phyloP scores from a whole-genome alignment of 129 eudicot species.

The Calendula officinalis region DNA sequence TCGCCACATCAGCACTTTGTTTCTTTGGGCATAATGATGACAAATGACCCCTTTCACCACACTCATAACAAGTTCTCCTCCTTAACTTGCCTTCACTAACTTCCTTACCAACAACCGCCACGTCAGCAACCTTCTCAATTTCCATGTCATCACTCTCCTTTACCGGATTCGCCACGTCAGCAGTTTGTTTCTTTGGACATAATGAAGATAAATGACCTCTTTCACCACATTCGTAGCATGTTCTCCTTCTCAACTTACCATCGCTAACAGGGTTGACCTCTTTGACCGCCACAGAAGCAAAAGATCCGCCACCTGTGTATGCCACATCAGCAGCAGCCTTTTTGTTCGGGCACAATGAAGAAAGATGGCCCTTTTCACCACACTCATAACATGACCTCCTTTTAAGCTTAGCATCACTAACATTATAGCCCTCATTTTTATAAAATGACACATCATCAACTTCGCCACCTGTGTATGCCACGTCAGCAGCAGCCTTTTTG shows the following conservation, averaged over 20 bases:
- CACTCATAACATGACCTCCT: slow-evolving; percentile 62
- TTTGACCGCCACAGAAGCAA: not conserved
- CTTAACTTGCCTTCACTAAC: slow-evolving; percentile 47
- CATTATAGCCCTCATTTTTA: slow-evolving; percentile 19
- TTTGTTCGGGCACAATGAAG: slow-evolving; percentile 56
- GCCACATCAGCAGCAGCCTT: slow-evolving; percentile 26
- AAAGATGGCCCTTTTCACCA: slow-evolving; percentile 71
- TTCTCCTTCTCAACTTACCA: slow-evolving; percentile 48
- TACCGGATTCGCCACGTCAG: slow-evolving; percentile 29
- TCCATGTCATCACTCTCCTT: slow-evolving; percentile 11
- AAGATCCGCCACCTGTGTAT: not conserved
- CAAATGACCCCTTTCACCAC: slow-evolving; percentile 56
- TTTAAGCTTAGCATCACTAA: slow-evolving; percentile 46
- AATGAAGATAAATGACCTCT: slow-evolving; percentile 59
- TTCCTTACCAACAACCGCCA: slow-evolving; percentile 16
- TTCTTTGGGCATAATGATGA: slow-evolving; percentile 35
- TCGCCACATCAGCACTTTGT: slow-evolving; percentile 11
- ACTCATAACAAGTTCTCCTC: slow-evolving; percentile 54
- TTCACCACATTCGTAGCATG: slow-evolving; percentile 69
- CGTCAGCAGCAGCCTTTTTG: slow-evolving; percentile 25
- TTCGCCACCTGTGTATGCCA: slow-evolving; percentile 1
- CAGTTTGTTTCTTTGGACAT: slow-evolving; percentile 51
- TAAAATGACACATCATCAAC: slow-evolving; percentile 9
- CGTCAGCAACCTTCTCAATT: slow-evolving; percentile 3
- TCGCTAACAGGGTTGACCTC: slow-evolving; percentile 19